These are phyloP conservation scores for Penicillium sp. DNA, from an alignment of 2,329 filamentous ascomycete species.

Conservation along the genomic window DNA sequence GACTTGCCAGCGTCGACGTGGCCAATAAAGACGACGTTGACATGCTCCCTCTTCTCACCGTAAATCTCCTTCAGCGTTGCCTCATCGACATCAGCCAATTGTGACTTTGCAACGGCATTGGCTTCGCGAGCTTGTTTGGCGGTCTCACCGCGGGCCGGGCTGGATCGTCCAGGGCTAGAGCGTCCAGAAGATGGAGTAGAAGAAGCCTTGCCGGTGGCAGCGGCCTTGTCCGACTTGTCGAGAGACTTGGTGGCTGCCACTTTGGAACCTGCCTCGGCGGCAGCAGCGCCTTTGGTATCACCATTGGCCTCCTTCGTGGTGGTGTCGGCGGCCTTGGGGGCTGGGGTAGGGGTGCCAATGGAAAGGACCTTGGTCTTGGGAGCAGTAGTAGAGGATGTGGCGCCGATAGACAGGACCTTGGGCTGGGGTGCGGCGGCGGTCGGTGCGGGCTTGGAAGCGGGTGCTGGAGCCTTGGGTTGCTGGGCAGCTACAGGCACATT, in stretches of 20 bases:
- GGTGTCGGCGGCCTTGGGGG: slow-evolving; percentile 47
- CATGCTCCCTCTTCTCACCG: slow-evolving; percentile 71
- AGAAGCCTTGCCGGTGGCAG: slow-evolving; percentile 67
- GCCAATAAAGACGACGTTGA: slow-evolving; percentile 97
- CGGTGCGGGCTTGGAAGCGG: slow-evolving; percentile 49
- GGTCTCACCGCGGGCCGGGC: slow-evolving; percentile 61
- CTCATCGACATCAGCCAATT: slow-evolving; percentile 74
- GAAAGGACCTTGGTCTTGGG: slow-evolving; percentile 73
- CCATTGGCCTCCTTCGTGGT: slow-evolving; percentile 43
- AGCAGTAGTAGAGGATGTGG: slow-evolving; percentile 42
- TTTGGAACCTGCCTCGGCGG: slow-evolving; percentile 69
- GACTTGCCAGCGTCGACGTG: slow-evolving; percentile 99
- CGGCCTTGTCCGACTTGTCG: slow-evolving; percentile 73
- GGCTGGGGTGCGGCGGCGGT: slow-evolving; percentile 49
- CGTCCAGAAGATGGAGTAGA: slow-evolving; percentile 79
- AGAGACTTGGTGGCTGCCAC: slow-evolving; percentile 84
- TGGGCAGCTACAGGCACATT: slow-evolving; percentile 44
- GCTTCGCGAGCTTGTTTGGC: slow-evolving; percentile 62
- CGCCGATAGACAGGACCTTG: slow-evolving; percentile 60
- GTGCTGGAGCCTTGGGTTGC: slow-evolving; percentile 40
- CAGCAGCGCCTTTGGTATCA: slow-evolving; percentile 47
- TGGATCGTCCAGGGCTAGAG: slow-evolving; percentile 73
- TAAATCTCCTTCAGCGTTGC: slow-evolving; percentile 87
- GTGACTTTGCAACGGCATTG: slow-evolving; percentile 81
- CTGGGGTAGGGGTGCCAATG: slow-evolving; percentile 55